Percentiles rank a stretch among this genome's conserved stretches.
Evolutionary conservation across 164 flowering plant species (phyloP).

Genomic region (Dillenia suffruticosa): DNA sequence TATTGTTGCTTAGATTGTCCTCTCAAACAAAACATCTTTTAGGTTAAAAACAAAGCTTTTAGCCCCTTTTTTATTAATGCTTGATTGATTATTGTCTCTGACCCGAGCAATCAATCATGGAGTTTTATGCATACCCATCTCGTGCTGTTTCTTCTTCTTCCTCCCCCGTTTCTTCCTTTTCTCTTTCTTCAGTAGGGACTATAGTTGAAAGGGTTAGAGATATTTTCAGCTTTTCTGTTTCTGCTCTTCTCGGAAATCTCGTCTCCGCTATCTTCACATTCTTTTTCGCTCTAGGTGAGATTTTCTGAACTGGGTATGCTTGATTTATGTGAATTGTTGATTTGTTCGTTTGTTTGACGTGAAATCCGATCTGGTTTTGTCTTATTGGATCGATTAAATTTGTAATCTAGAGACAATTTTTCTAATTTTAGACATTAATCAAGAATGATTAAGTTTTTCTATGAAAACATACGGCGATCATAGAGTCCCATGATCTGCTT

Average conservation of each 20-base stretch:
- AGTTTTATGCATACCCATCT: constrained; percentile 47
- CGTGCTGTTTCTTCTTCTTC: constrained; percentile 15
- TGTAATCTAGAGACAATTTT: too few relatives aligned
- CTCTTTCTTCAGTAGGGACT: constrained; percentile 21
- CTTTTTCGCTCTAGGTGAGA: constrained; percentile 73
- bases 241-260: constrained; percentile 62
- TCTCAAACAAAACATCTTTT: neutral
- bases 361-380: too few relatives aligned
- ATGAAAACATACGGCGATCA: too few relatives aligned
- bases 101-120: constrained; percentile 31
- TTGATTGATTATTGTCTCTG: too few relatives aligned
- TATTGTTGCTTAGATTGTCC: neutral
- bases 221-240: constrained; percentile 35
- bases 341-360: too few relatives aligned
- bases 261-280: constrained; percentile 79
- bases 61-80: too few relatives aligned
- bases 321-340: too few relatives aligned
- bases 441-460: too few relatives aligned
- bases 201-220: constrained; percentile 40
- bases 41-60: neutral
- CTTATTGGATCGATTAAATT: too few relatives aligned
- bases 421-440: too few relatives aligned
- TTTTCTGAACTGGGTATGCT: neutral
- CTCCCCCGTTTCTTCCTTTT: constrained; percentile 22
- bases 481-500: too few relatives aligned